A percentile compares a stretch with the other conserved stretches of the same genome.
Conservation (phyloP, 352 stramenopile genomes). For the Phytophthora nicotianae region DNA sequence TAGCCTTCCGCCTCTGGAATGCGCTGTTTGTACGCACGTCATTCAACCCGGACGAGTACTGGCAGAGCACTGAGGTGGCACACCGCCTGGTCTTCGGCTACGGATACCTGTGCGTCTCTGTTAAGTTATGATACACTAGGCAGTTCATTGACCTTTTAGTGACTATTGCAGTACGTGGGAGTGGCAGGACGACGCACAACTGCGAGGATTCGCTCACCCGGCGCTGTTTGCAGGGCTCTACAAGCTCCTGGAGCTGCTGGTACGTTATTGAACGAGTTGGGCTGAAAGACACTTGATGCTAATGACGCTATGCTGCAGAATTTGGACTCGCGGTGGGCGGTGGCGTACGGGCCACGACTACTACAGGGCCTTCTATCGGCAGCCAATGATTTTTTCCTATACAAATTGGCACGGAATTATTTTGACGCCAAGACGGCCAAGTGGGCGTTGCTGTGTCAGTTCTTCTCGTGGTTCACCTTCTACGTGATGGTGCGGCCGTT, state of each 20-base stretch:
- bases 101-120: constrained; percentile 64
- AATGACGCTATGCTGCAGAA: constrained; percentile 36
- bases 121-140: background rate
- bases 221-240: constrained; percentile 81
- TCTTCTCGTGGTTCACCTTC: constrained; percentile 88
- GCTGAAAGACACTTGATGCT: constrained; percentile 1
- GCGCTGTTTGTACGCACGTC: constrained; percentile 83
- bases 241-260: constrained; percentile 69
- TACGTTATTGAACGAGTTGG: constrained; percentile 17
- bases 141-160: constrained; percentile 4
- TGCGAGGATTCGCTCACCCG: constrained; percentile 84
- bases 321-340: constrained; percentile 80
- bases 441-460: constrained; percentile 74
- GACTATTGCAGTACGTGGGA: constrained; percentile 77
- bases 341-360: constrained; percentile 79
- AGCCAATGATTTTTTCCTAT: constrained; percentile 76
- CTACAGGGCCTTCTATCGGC: constrained; percentile 73
- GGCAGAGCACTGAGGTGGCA: constrained; percentile 88
- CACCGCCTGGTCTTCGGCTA: constrained; percentile 89
- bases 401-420: constrained; percentile 66
- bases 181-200: constrained; percentile 70
- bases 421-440: constrained; percentile 70
- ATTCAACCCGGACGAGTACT: constrained; percentile 92
- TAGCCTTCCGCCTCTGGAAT: constrained; percentile 79
- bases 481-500: constrained; percentile 88